Evolutionary conservation across 331 rosid species (phyloP).

Genomic region (Cydonia oblonga): DNA sequence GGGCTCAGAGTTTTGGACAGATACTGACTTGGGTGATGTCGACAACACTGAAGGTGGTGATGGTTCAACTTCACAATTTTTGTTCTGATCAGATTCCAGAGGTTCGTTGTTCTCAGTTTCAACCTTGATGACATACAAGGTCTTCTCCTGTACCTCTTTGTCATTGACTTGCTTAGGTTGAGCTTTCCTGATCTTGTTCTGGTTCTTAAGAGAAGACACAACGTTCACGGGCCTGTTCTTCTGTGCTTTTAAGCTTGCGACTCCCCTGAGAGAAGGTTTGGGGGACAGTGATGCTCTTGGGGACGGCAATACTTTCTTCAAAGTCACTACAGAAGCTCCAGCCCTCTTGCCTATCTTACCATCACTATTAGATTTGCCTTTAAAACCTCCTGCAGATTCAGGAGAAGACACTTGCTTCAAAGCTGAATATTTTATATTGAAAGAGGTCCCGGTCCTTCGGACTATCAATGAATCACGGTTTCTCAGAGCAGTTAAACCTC

Average conservation of each 20-base stretch:
- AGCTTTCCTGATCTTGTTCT: conserved; percentile 8
- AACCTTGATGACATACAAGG: conserved; percentile 50
- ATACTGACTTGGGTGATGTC: conserved; percentile 23
- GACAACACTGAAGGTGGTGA: conserved; percentile 13
- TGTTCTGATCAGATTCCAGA: conserved; percentile 28
- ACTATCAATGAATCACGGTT: not conserved
- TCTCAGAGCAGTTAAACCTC: conserved; percentile 8
- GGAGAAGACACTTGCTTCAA: conserved; percentile 27
- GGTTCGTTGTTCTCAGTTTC: conserved; percentile 30
- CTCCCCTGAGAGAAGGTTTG: conserved; percentile 29
- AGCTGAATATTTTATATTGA: conserved; percentile 18
- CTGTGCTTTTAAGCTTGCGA: conserved; percentile 30
- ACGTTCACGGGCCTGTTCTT: conserved; percentile 30
- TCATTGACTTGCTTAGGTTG: conserved; percentile 12
- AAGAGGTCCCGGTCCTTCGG: conserved; percentile 13
- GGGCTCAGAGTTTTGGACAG: conserved; percentile 21
- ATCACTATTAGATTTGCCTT: conserved; percentile 20
- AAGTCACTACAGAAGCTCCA: conserved; percentile 24
- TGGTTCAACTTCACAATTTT: conserved; percentile 17
- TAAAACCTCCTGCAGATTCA: conserved; percentile 17
- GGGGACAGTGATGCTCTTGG: conserved; percentile 25
- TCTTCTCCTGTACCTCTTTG: conserved; percentile 46
- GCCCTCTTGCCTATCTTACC: conserved; percentile 28
- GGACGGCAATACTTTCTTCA: conserved; percentile 29
- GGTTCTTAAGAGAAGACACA: conserved; percentile 10